Evolutionary conservation across 2,329 filamentous ascomycete genomes (phyloP), one percentile per base, ranked within the genome.

Genomic region (Fusarium tricinctum): DNA sequence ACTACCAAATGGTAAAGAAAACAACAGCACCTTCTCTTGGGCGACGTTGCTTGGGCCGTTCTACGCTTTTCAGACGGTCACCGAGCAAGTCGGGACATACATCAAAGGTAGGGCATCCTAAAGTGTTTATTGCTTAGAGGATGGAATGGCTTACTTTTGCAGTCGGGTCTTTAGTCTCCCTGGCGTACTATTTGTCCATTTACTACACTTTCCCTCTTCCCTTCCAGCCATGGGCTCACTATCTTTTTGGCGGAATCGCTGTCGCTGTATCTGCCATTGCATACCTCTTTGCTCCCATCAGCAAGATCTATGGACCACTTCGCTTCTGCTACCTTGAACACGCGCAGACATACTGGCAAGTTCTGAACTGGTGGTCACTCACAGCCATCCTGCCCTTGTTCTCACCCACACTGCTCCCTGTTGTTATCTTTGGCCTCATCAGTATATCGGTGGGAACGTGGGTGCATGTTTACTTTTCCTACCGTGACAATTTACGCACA

Each of bases 301-400:
- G 49, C 3, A 68, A 68, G 23, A 51, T 68, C 0, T 69, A 53
- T 6, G 65, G 65, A 0, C 65, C 65, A 2, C 65, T 68, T 6
- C 65, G 65, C 2, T 68, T 68, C 23, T 68, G 65, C 14, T 68
- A 68, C 15, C 59, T 68, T 6, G 65, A 68, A 15, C 65, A 68
- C 14, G 46, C 65, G 1, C 65, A 68, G 13, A 68, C 65, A 10
- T 68, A 68, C 15, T 68, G 65, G 65, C 46, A 69, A 0, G 45
- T 68, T 0, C 35, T 69, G 3, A 69, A 68, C 13, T 68, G 65
- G 65, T 69, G 65, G 65, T 68, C 65, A 0, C 30, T 68, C 0
- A 66, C 60, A 0, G 54, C 65, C 2, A 30, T 68, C 1, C 38
- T 68, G 0, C 60, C 66, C 7, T 69, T 68, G 46, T 69, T 68